phyloP scores from a whole-genome alignment of 805 yeast species.

The Wickerhamia fluorescens region DNA sequence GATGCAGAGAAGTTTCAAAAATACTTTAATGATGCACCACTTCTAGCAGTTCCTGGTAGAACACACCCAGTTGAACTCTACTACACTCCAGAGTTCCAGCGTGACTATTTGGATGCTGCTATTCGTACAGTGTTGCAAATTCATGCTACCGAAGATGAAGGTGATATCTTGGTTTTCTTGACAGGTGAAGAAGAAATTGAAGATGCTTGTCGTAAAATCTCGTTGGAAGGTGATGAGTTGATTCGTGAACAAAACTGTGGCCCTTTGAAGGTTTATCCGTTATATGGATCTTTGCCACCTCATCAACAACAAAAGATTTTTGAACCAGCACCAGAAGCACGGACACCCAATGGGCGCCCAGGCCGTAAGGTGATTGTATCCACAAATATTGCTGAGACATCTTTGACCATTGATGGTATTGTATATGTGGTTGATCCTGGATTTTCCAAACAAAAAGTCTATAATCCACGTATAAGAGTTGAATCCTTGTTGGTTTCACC shows the following conservation, averaged over 20 bases:
- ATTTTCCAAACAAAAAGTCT: constrained; percentile 91
- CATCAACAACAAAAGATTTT: constrained; percentile 90
- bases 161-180: constrained; percentile 78
- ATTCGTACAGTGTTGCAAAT: constrained; percentile 92
- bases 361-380: constrained; percentile 91
- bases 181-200: constrained; percentile 99
- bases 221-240: constrained; percentile 83
- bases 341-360: constrained; percentile 72
- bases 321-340: constrained; percentile 79
- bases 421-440: constrained; percentile 98
- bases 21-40: constrained; percentile 87
- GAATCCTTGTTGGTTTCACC: constrained; percentile 93
- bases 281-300: constrained; percentile 96
- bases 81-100: constrained; percentile 94
- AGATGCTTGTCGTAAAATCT: constrained; percentile 86
- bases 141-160: constrained; percentile 93
- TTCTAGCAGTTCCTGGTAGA: constrained; percentile 95
- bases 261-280: constrained; percentile 81
- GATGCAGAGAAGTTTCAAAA: constrained; percentile 94
- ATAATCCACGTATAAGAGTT: constrained; percentile 92
- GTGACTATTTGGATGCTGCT: constrained; percentile 92
- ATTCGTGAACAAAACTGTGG: constrained; percentile 88
- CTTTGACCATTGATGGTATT: constrained; percentile 94
- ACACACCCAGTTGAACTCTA: constrained; percentile 96
- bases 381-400: constrained; percentile 96